These are phyloP conservation scores for Salicornia ramosissima DNA, from an alignment of 148 eudicot genomes.

Conservation along the genomic window DNA sequence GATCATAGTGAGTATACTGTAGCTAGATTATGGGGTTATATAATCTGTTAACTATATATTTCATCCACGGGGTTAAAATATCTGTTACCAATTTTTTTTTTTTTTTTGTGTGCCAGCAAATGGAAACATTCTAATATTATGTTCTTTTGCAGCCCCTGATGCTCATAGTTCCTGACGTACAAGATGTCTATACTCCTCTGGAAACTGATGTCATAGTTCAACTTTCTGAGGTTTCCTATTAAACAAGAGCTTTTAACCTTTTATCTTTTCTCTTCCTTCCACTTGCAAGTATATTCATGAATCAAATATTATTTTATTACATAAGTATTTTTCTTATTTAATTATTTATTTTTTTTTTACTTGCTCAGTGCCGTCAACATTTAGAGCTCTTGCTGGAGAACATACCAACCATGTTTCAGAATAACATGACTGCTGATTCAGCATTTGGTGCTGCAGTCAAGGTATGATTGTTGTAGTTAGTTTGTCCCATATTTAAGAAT, in stretches of 20 bases:
- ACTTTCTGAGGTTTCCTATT: conserved; percentile 66
- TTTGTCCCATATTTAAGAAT: background rate
- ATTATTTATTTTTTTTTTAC: conserved; percentile 18
- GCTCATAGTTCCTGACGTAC: conserved; percentile 95
- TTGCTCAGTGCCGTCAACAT: conserved; percentile 75
- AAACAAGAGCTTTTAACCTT: background rate
- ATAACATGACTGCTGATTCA: conserved; percentile 80
- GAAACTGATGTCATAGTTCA: conserved; percentile 84
- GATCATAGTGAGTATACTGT: background rate
- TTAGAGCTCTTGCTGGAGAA: conserved; percentile 79
- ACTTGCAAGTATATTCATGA: background rate
- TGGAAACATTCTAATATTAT: background rate
- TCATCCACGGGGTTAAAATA: background rate
- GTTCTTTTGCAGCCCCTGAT: conserved; percentile 75
- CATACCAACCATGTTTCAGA: conserved; percentile 93
- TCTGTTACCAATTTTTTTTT: background rate
- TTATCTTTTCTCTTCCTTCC: background rate
- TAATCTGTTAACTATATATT: background rate
- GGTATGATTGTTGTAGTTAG: conserved; percentile 37
- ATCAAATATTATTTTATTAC: background rate
- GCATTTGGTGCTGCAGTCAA: conserved; percentile 94
- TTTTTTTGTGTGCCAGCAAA: background rate
- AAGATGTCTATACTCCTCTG: conserved; percentile 95
- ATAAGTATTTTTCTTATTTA: no score
- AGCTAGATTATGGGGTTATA: background rate